Percentiles rank a stretch among this genome's conserved stretches.
Conservation (phyloP, 768 basidiomycete genomes). For the Rhodotorula diobovata region DNA sequence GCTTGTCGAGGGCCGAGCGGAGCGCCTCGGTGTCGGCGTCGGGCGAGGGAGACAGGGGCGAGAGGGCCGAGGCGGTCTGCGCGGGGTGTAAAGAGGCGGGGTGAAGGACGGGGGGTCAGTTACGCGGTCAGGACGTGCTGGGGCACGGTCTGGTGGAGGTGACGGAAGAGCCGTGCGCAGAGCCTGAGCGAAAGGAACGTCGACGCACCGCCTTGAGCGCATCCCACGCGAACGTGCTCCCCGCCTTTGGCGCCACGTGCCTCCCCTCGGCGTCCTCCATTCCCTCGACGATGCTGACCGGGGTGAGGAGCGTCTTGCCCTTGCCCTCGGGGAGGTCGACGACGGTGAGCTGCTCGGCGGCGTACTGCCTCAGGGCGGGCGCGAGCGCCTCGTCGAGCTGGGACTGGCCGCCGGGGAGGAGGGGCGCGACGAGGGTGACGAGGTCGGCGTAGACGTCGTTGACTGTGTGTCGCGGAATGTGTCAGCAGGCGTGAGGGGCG, state of each 20-base stretch:
- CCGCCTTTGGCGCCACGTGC: slow-evolving; percentile 77
- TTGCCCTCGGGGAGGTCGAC: slow-evolving; percentile 66
- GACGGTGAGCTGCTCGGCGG: slow-evolving; percentile 77
- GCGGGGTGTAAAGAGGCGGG: too few relatives aligned
- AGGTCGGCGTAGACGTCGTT: slow-evolving; percentile 56
- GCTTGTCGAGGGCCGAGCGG: slow-evolving; percentile 67
- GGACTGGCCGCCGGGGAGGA: slow-evolving; percentile 78
- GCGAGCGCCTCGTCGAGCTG: slow-evolving; percentile 71
- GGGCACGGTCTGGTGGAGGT: too few relatives aligned
- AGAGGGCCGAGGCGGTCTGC: slow-evolving; percentile 54
- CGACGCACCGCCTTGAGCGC: slow-evolving; percentile 54
- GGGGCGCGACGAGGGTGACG: slow-evolving; percentile 52
- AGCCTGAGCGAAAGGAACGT: background rate
- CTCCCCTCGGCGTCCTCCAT: slow-evolving; percentile 46
- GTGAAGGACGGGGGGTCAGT: background rate
- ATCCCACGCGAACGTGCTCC: slow-evolving; percentile 74
- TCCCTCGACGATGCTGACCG: background rate
- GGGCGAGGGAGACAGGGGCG: slow-evolving; percentile 49
- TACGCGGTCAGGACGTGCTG: too few relatives aligned
- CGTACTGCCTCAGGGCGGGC: slow-evolving; percentile 76
- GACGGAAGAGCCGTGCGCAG: background rate
- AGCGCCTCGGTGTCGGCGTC: slow-evolving; percentile 51
- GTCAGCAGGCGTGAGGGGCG: background rate
- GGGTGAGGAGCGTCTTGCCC: slow-evolving; percentile 8
- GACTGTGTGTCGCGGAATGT: background rate